Evolutionary conservation across 2,329 filamentous ascomycete genomes (phyloP).

Genomic region (Rutstroemia sp.): DNA sequence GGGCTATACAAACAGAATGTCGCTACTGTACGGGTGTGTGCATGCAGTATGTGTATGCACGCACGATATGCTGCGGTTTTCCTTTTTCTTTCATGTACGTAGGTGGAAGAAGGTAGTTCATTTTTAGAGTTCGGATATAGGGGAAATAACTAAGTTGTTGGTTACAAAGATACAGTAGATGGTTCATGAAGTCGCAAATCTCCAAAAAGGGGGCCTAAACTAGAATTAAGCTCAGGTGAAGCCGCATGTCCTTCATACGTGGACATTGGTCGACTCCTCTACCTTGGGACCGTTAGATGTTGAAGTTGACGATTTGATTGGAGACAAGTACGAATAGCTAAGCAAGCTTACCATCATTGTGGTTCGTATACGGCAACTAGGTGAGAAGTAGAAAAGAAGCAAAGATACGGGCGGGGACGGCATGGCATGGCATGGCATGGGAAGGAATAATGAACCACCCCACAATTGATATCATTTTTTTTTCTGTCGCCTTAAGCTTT

Average conservation of each 20-base stretch:
- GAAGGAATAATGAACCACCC: background rate
- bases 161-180: background rate
- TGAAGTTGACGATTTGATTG: too few relatives aligned
- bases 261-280: background rate
- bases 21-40: background rate
- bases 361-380: background rate
- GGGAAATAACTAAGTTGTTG: background rate
- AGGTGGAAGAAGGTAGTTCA: too few relatives aligned
- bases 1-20: background rate
- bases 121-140: too few relatives aligned
- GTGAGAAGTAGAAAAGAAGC: background rate
- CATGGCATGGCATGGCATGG: background rate
- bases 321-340: background rate
- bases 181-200: background rate
- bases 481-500: background rate
- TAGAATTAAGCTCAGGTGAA: background rate
- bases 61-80: background rate
- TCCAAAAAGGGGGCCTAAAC: background rate
- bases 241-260: background rate
- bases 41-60: background rate
- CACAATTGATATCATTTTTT: constrained; percentile 8
- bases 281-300: background rate
- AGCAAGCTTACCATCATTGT: background rate
- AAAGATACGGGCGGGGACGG: background rate
- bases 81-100: too few relatives aligned